Evolutionary conservation across 768 basidiomycete species (phyloP), one percentile per base, ranked within the genome.

Genomic region (Lactarius pseudohatsudake): DNA sequence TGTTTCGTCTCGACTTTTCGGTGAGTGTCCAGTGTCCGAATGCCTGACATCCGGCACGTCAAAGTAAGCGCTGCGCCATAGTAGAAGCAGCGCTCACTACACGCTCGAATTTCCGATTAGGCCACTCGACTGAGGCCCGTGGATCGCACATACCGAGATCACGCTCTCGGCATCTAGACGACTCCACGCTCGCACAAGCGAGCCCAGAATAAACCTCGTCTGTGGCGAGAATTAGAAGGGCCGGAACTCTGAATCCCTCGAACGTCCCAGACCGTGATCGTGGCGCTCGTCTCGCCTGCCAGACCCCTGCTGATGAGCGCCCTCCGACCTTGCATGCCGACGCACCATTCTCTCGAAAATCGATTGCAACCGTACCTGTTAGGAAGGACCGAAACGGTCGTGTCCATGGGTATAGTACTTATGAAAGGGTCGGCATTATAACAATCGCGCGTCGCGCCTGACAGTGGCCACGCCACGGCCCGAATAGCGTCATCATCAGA

Each of bases 151-250:
- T 38, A 38, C 36, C 36, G 36, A 38, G 36, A 38, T 7, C 11
- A 38, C 11, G 36, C 36, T 22, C 22, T 22, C 0, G 0, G 20
- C 45, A 50, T 13, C 47, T 22, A 22, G 50, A 22, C 13, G 50
- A 26, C 13, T 53, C 47, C 11, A 50, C 11, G 13, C 1, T 50
- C 13, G n/a, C 47, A 22, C 26, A 53, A 53, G 50, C 50, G 50
- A 53, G 50, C 50, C 50, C 26, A 53, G 50, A 53, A 26, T 50
- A 11, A 50, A 50, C 22, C 47, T 50, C 47, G 47, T 50, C 47
- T 50, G n/a, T 47, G 47, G 22, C 50, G 26, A 28, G n/a, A 50
- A 50, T 5, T 22, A 4, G 22, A 13, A 50, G 5, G 50, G 50
- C 50, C 26, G 50, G 50, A 53, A 53, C 50, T 32, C 32, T 26